Evolutionary conservation across 345 rosid species (phyloP).

Genomic region (Eucalyptus sp.): DNA sequence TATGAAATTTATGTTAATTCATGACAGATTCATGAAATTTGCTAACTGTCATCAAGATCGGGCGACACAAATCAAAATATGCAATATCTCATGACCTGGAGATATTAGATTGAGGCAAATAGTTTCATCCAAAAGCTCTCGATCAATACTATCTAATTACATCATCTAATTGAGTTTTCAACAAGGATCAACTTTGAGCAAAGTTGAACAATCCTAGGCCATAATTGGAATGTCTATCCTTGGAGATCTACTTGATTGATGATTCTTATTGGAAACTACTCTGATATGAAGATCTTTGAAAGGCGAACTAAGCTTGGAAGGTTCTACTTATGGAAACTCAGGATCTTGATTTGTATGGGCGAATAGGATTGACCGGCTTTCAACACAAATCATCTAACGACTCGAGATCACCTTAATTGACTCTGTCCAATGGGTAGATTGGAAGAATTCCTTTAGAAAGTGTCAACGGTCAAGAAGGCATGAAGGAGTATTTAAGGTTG

Average conservation of each 20-base stretch:
- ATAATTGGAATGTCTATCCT: background rate
- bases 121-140: background rate
- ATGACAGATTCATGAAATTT: background rate
- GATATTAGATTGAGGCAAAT: background rate
- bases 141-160: background rate
- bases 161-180: background rate
- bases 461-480: too few species aligned
- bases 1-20: background rate
- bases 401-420: too few species aligned
- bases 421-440: too few species aligned
- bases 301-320: too few species aligned
- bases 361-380: too few species aligned
- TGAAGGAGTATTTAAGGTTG: too few species aligned
- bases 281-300: too few species aligned
- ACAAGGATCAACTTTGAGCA: background rate
- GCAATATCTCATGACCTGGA: rapidly evolving
- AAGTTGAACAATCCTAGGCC: background rate
- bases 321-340: too few species aligned
- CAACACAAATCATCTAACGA: too few species aligned
- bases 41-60: rapidly evolving
- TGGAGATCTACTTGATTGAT: background rate
- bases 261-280: too few species aligned
- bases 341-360: too few species aligned
- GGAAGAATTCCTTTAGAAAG: too few species aligned
- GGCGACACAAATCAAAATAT: background rate